Evolutionary conservation across 176 grass and related monocot genomes (phyloP), one percentile per base, ranked within the genome.

Genomic region (Eleusine indica): DNA sequence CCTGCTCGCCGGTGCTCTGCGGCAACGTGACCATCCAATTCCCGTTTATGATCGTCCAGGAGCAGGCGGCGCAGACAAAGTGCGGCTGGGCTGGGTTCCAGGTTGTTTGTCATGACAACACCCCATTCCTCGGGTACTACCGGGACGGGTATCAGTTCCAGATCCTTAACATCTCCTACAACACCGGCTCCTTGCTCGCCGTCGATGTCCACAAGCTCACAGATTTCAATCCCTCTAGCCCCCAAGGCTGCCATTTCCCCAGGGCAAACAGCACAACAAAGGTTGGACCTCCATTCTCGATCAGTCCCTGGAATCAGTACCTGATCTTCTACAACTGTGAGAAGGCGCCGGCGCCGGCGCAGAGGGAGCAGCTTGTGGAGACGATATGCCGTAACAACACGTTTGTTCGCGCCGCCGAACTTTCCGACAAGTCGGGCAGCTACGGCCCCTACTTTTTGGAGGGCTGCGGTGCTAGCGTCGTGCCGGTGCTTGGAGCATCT

Each of bases 261-360:
- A n/a, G 0, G 4, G 0, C 0, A 65, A 60, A 82, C 66, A 82
- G 12, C 5, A 30, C 88, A 30, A 2, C 47, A 58, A 86, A 78
- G 6, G 0, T 86, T 3, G 49, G 0, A 0, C 0, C 0, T 2
- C 74, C 83, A 0, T 86, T 86, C 74, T 32, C 21, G 0, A 68
- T 86, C 7, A 78, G 88, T 40, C 1, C 29, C 0, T 0, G 1
- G 0, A 90, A 86, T 1, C 28, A 57, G 83, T 47, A 86, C 39
- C 74, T 90, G 1, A 5, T 90, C 67, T 29, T 90, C n/a, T 90
- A 90, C 84, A 8, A 19, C 17, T 90, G 88, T 29, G 1, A 0
- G 0, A 13, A 17, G 35, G 0, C 3, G 4, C 39, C 40, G 29
- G 0, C 28, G 14, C 0, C 1, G 66, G 7, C 0, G 4, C 1